Base-by-base conservation (phyloP, 2,329 filamentous ascomycete genomes). In the Venturia pyrina region DNA sequence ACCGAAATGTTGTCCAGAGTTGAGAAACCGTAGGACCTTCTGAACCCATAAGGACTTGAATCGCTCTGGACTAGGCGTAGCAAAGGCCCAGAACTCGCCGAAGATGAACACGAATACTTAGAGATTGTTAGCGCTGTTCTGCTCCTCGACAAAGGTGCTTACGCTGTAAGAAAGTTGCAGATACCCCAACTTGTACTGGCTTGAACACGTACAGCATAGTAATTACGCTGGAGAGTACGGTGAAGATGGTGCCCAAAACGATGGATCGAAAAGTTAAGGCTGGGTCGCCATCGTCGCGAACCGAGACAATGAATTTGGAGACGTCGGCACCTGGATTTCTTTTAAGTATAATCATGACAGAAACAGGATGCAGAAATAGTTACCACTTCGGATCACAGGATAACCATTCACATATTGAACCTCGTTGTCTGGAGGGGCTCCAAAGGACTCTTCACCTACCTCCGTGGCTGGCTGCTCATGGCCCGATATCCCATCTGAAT, bases 171-270 rank as follows among this genome's bases (percentile, higher is more conserved):
- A 62, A 62, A 5, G 60, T 62, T 24, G 60, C 60, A 43, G 60
- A 62, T 21, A 62, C 60, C 24, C 44, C 37, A 17, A 44, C 37
- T 40, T 44, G 40, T 10, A 4, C 15, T 44, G 60, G 60, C 24
- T 62, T 62, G 60, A 62, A 62, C 13, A 62, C 60, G 15, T 62
- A 62, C 5, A 62, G 60, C 60, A 62, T 62, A 13, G 60, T 62
- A 13, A 62, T 62, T 3, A 62, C 60, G 37, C 60, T 62, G 28
- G 60, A 62, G 19, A 62, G 28, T 2, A 19, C 60, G 24, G 60
- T 62, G 37, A 62, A 62, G 5, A 62, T 19, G 17, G 28, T 62
- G 13, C 60, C 60, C 15, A 62, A 44, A 34, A 62, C 32, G 13
- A 62, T 24, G 28, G 60, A 43, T 43, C 60, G 60, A 44, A 62